Evolutionary conservation across 495 filamentous ascomycete species (phyloP).

Genomic region (Penicillium alfredii): DNA sequence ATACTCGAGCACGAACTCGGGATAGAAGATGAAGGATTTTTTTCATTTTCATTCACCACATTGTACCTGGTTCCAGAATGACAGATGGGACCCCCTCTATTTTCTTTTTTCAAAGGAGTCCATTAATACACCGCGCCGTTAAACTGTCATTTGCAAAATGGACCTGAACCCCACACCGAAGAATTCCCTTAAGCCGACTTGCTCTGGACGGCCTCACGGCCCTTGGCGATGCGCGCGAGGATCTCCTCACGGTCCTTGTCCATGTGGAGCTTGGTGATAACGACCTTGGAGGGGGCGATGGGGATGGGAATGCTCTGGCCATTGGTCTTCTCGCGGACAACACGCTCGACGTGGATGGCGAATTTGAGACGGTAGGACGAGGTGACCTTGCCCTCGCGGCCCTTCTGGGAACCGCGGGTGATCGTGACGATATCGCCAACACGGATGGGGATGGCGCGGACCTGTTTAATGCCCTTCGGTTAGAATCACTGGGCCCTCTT

Average conservation of each 20-base stretch:
- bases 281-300: slow-evolving; percentile 86
- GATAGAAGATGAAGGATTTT: slow-evolving; percentile 4
- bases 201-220: slow-evolving; percentile 50
- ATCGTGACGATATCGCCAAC: slow-evolving; percentile 93
- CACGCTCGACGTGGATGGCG: slow-evolving; percentile 84
- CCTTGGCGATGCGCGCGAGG: slow-evolving; percentile 45
- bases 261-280: slow-evolving; percentile 96
- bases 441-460: slow-evolving; percentile 94
- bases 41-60: slow-evolving; percentile 6
- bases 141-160: slow-evolving; percentile 5
- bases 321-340: slow-evolving; percentile 89
- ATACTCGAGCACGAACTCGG: not conserved
- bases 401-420: slow-evolving; percentile 84
- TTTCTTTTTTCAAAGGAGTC: slow-evolving; percentile 19
- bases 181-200: slow-evolving; percentile 4
- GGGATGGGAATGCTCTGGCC: slow-evolving; percentile 85
- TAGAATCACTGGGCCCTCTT: too few relatives aligned
- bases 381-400: slow-evolving; percentile 87
- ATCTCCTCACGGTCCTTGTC: slow-evolving; percentile 76
- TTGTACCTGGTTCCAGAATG: slow-evolving; percentile 7
- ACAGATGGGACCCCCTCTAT: slow-evolving; percentile 16
- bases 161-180: slow-evolving; percentile 2
- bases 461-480: slow-evolving; percentile 51
- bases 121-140: slow-evolving; percentile 6
- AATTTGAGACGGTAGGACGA: slow-evolving; percentile 98